A percentile compares a stretch with the other conserved stretches of the same genome.
phyloP scores from a whole-genome alignment of 2,329 filamentous ascomycete species.

The Fusarium nematophilum region DNA sequence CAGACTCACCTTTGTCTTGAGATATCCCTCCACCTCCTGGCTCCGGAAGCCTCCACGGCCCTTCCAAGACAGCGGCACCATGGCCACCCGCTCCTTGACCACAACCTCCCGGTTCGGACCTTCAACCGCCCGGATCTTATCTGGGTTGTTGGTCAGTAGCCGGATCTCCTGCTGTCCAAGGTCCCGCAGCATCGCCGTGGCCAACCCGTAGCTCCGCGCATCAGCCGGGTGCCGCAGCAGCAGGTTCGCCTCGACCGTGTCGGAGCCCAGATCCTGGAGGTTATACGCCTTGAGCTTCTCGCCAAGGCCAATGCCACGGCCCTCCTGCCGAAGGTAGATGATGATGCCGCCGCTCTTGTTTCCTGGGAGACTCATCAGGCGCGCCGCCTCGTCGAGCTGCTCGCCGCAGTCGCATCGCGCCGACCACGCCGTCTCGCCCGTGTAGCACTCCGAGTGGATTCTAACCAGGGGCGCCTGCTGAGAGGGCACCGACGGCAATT shows the following conservation, averaged over 20 bases:
- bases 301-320: conserved; percentile 91
- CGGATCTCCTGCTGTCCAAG: conserved; percentile 82
- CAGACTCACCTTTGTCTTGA: conserved; percentile 85
- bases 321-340: conserved; percentile 95
- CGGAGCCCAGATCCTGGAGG: conserved; percentile 94
- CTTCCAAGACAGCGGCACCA: conserved; percentile 96
- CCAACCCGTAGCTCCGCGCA: conserved; percentile 93
- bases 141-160: conserved; percentile 94
- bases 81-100: conserved; percentile 90
- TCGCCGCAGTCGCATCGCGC: conserved; percentile 98
- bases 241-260: conserved; percentile 96
- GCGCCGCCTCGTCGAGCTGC: conserved; percentile 94
- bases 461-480: conserved; percentile 76
- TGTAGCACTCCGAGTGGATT: conserved; percentile 99
- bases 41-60: conserved; percentile 85
- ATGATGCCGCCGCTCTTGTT: conserved; percentile 83
- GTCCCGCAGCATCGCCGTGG: conserved; percentile 92
- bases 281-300: conserved; percentile 99
- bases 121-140: conserved; percentile 95
- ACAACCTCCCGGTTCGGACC: conserved; percentile 88
- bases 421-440: conserved; percentile 98
- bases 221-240: conserved; percentile 92
- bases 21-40: conserved; percentile 90
- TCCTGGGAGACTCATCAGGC: conserved; percentile 83
- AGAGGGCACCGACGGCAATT: conserved; percentile 15